phyloP scores from a whole-genome alignment of 345 rosid species.

The Populus davidiana region DNA sequence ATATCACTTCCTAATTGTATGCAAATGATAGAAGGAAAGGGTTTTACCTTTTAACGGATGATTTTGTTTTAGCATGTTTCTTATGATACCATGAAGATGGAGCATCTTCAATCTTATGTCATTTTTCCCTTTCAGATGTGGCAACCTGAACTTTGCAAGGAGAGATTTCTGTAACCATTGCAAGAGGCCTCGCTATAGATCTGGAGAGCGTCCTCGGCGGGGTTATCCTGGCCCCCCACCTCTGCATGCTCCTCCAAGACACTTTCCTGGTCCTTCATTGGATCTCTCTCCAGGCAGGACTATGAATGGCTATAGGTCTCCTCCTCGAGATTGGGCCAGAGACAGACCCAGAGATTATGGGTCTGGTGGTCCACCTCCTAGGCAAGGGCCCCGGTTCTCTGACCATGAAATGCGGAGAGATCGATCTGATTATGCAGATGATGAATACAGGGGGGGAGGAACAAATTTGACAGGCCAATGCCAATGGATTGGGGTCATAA shows the following conservation, averaged over 20 bases:
- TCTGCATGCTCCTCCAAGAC: conserved; percentile 45
- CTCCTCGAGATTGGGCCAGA: conserved; percentile 62
- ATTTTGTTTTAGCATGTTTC: neutral
- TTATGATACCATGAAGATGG: neutral
- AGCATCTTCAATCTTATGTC: neutral
- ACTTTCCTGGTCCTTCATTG: conserved; percentile 56
- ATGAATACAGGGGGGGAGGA: conserved; percentile 57
- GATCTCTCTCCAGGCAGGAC: conserved; percentile 61
- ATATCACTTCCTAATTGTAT: too few species aligned
- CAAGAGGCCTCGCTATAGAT: conserved; percentile 57
- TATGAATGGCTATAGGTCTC: conserved; percentile 68
- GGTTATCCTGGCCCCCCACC: conserved; percentile 47
- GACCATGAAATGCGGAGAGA: conserved; percentile 51
- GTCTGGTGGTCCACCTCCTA: conserved; percentile 45
- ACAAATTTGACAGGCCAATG: conserved; percentile 54
- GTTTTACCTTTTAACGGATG: neutral
- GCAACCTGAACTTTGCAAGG: conserved; percentile 84
- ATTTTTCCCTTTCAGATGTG: conserved; percentile 49
- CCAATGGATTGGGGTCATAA: conserved; percentile 51
- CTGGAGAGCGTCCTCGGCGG: conserved; percentile 61
- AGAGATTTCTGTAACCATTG: conserved; percentile 72
- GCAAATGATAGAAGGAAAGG: neutral
- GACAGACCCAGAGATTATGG: conserved; percentile 63
- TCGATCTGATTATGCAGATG: conserved; percentile 49
- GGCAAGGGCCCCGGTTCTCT: conserved; percentile 63